Conservation (phyloP, 257 asterid species). For the Solanum chiquidenum region DNA sequence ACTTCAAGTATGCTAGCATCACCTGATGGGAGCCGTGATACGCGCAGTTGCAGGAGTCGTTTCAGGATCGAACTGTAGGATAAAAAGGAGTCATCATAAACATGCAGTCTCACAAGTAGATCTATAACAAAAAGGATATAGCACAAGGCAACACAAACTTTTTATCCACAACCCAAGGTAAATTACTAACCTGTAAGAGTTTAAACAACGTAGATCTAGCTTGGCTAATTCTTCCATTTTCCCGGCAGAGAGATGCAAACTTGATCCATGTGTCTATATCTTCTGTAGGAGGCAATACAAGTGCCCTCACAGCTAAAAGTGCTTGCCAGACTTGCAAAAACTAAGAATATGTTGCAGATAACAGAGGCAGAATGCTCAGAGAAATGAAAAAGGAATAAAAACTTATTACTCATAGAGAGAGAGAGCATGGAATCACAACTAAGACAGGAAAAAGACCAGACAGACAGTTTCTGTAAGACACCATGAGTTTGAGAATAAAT, state of each 20-base stretch:
- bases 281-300: slow-evolving; percentile 91
- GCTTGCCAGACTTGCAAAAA: slow-evolving; percentile 79
- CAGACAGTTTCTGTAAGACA: background rate
- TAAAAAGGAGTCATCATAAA: slow-evolving; percentile 6
- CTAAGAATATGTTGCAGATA: slow-evolving; percentile 7
- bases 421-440: background rate
- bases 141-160: background rate
- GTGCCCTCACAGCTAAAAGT: slow-evolving; percentile 83
- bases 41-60: slow-evolving; percentile 55
- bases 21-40: slow-evolving; percentile 92
- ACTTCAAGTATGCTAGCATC: slow-evolving; percentile 81
- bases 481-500: background rate
- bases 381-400: background rate
- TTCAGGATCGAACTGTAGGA: slow-evolving; percentile 86
- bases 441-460: background rate
- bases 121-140: background rate
- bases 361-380: background rate
- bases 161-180: background rate
- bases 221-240: slow-evolving; percentile 92
- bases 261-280: slow-evolving; percentile 96
- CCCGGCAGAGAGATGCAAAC: slow-evolving; percentile 90
- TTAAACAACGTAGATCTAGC: slow-evolving; percentile 84
- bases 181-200: slow-evolving; percentile 65
- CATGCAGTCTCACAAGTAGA: background rate
- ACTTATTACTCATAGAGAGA: background rate